A percentile compares a stretch with the other conserved stretches of the same genome.
Evolutionary conservation across 179 eudicot genomes (phyloP).

Genomic region (Camellia oleifera): DNA sequence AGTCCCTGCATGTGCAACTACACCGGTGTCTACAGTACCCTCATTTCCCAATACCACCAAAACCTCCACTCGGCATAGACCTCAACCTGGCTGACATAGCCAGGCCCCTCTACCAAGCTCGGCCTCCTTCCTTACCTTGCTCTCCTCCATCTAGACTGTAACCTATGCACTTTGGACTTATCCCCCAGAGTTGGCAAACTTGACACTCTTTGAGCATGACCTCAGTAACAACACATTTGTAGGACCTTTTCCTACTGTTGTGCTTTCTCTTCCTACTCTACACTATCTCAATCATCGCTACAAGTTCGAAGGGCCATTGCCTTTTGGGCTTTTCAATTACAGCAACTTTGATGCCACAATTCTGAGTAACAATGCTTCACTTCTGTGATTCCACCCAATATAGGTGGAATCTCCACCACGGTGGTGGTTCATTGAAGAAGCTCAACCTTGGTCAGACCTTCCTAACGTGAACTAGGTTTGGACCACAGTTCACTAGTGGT

Average conservation of each 20-base stretch:
- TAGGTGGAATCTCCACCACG: constrained; percentile 22
- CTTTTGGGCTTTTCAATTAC: constrained; percentile 21
- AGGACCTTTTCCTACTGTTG: constrained; percentile 34
- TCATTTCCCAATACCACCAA: constrained; percentile 9
- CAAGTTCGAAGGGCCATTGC: constrained; percentile 36
- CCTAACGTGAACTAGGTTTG: too few species aligned
- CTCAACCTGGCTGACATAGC: constrained; percentile 33
- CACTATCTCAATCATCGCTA: constrained; percentile 25
- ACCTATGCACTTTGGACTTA: constrained; percentile 27
- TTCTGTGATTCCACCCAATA: constrained; percentile 22
- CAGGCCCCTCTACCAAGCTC: constrained; percentile 27
- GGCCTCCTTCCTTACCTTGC: constrained; percentile 31
- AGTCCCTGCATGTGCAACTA: constrained; percentile 35
- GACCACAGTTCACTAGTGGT: too few species aligned
- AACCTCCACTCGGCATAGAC: constrained; percentile 22
- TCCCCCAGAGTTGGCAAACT: constrained; percentile 22
- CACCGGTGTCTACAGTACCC: constrained; percentile 29
- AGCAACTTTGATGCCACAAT: constrained; percentile 28
- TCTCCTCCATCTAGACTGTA: constrained; percentile 27
- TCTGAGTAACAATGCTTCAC: constrained; percentile 31
- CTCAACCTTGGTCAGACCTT: too few species aligned
- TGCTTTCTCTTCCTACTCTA: constrained; percentile 27
- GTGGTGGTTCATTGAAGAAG: constrained; percentile 19
- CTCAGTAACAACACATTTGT: constrained; percentile 34
- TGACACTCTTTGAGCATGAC: constrained; percentile 31